Evolutionary conservation across 2,329 filamentous ascomycete species (phyloP).

Genomic region (Fusarium kyushuense): DNA sequence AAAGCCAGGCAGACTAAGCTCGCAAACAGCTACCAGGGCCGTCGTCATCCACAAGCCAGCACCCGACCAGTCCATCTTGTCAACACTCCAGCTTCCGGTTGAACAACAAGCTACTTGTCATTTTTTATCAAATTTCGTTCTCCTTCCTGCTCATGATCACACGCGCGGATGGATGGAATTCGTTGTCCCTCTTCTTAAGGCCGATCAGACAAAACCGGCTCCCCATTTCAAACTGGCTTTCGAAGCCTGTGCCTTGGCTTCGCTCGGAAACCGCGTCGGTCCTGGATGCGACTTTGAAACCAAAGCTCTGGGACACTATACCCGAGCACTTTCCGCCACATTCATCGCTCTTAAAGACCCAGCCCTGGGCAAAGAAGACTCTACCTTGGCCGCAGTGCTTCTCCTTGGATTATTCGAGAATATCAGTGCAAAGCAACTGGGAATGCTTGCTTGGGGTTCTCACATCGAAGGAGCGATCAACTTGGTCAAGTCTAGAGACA

Average conservation of each 20-base stretch:
- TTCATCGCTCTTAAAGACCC: slow-evolving; percentile 66
- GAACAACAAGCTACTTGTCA: slow-evolving; percentile 69
- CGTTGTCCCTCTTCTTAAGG: slow-evolving; percentile 66
- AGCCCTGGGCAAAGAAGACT: slow-evolving; percentile 63
- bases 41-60: slow-evolving; percentile 30
- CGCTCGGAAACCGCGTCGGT: slow-evolving; percentile 64
- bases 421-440: slow-evolving; percentile 66
- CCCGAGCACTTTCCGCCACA: slow-evolving; percentile 64
- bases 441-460: slow-evolving; percentile 70
- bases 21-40: slow-evolving; percentile 21
- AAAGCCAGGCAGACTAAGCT: slow-evolving; percentile 49
- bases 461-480: slow-evolving; percentile 74
- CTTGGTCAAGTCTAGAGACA: slow-evolving; percentile 68
- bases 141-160: slow-evolving; percentile 63
- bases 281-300: slow-evolving; percentile 51
- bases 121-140: slow-evolving; percentile 71
- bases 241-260: slow-evolving; percentile 69
- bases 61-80: slow-evolving; percentile 46
- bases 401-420: slow-evolving; percentile 72
- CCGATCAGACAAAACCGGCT: slow-evolving; percentile 52
- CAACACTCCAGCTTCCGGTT: slow-evolving; percentile 59
- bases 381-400: slow-evolving; percentile 69
- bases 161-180: slow-evolving; percentile 70
- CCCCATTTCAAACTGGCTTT: slow-evolving; percentile 68
- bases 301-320: slow-evolving; percentile 65